Conservation (phyloP, 1,284 basidiomycete species). For the Leccinum fallax region DNA sequence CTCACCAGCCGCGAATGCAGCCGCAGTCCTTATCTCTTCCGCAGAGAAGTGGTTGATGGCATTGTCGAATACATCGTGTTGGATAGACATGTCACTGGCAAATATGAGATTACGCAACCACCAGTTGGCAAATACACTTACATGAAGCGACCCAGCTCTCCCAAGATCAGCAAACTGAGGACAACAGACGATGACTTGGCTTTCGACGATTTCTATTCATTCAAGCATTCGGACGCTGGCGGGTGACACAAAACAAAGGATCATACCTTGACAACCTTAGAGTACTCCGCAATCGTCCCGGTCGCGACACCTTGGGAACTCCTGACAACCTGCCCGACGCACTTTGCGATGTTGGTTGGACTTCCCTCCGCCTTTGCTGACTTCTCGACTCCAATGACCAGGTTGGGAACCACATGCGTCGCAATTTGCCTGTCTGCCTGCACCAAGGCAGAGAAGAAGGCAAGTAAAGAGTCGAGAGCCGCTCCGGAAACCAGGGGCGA, state of each 20-base stretch:
- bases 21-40: constrained; percentile 79
- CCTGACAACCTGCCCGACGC: constrained; percentile 79
- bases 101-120: constrained; percentile 10
- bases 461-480: constrained; percentile 77
- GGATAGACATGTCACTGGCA: constrained; percentile 77
- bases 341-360: constrained; percentile 76
- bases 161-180: constrained; percentile 85
- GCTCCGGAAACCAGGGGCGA: constrained; percentile 76
- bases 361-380: constrained; percentile 57
- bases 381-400: constrained; percentile 65
- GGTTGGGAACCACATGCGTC: constrained; percentile 71
- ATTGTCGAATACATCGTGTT: constrained; percentile 75
- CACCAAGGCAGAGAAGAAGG: constrained; percentile 83
- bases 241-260: not conserved
- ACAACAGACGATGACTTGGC: constrained; percentile 67
- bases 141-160: constrained; percentile 89
- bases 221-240: constrained; percentile 6
- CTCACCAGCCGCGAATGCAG: constrained; percentile 88
- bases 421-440: constrained; percentile 80
- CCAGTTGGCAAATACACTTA: constrained; percentile 41
- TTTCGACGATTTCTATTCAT: constrained; percentile 58
- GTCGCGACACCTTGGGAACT: constrained; percentile 71
- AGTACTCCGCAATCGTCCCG: constrained; percentile 80
- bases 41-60: constrained; percentile 75
- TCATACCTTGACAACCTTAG: constrained; percentile 72